Base-by-base conservation (phyloP, 805 yeast genomes). In the Nakazawaea wickerhamii region DNA sequence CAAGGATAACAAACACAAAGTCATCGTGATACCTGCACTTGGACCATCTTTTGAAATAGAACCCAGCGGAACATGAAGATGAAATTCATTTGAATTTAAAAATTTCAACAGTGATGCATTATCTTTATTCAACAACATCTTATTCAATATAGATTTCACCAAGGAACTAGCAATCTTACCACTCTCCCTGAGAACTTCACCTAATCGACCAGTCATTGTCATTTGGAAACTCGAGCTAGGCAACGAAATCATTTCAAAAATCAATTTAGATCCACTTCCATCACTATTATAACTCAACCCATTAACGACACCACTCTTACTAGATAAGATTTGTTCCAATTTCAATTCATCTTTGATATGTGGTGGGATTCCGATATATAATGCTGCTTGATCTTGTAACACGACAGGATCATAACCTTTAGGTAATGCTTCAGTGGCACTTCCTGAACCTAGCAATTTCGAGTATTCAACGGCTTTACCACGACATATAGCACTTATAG, bases 251-350 rank as follows among this genome's bases (percentile, higher is more conserved):
- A 88, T 77, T 57, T 89, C 96, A 58, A 89, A 84, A 13, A 81
- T 75, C 40, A 89, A 65, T 1, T 85, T 78, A 1, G 91, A 81
- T 0, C 96, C 96, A 4, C 84, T 78, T 1, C 96, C 96, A 52
- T 83, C 85, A 3, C 88, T 78, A 64, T 84, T 87, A 60, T 88
- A 89, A 2, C 95, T 86, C 46, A 89, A 65, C 0, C 96, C 97
- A 57, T 87, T 86, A 9, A 87, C 96, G 6, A 87, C 73, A 2
- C 96, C 95, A 48, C 73, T 69, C 6, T 65, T 64, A 25, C 71
- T 72, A 9, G 86, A 73, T 40, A 68, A 60, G 20, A 63, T 59
- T 1, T 80, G 75, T 21, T 57, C 58, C 13, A 60, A 65, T n/a
- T 69, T 57, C 28, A 73, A 61, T 19, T 71, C 74, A 34, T 66